Percentiles rank a stretch among this genome's conserved stretches.
Conservation (phyloP, 2,329 filamentous ascomycete genomes). For the Westerdykella ornata region DNA sequence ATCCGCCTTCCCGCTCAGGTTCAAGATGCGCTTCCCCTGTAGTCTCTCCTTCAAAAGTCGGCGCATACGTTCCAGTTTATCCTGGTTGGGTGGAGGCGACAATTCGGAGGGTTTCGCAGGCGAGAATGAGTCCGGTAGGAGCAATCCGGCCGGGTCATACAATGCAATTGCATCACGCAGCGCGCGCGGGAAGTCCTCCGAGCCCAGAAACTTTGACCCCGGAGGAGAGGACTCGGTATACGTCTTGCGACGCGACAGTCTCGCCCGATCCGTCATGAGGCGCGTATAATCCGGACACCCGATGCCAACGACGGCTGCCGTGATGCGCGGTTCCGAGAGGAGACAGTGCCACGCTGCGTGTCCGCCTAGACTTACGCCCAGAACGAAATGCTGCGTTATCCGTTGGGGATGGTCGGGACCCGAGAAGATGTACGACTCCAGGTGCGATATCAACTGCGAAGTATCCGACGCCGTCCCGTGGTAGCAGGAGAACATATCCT, state of each 20-base stretch:
- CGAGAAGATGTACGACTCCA: constrained; percentile 68
- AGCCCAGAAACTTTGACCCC: constrained; percentile 64
- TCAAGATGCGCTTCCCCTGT: constrained; percentile 31
- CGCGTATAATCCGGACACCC: constrained; percentile 84
- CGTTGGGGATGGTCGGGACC: constrained; percentile 33
- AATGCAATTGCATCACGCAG: constrained; percentile 58
- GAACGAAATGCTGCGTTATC: constrained; percentile 59
- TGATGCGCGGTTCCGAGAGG: constrained; percentile 70
- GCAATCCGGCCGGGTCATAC: constrained; percentile 67
- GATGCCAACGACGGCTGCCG: constrained; percentile 71
- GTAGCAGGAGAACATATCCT: constrained; percentile 83
- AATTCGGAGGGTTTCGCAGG: constrained; percentile 10
- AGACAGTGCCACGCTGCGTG: constrained; percentile 82
- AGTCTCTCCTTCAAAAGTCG: constrained; percentile 43
- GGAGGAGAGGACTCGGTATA: constrained; percentile 52
- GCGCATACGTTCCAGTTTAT: constrained; percentile 29
- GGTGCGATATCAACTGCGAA: constrained; percentile 65
- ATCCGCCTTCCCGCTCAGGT: constrained; percentile 57
- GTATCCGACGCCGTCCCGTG: constrained; percentile 69
- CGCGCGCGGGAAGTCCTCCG: constrained; percentile 64
- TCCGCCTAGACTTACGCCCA: constrained; percentile 81
- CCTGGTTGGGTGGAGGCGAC: constrained; percentile 28
- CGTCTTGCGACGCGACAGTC: constrained; percentile 57
- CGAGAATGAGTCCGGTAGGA: constrained; percentile 47
- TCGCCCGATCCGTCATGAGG: constrained; percentile 73